A percentile compares a stretch with the other conserved stretches of the same genome.
phyloP scores from a whole-genome alignment of 345 rosid species.

The Nasturtium officinale region DNA sequence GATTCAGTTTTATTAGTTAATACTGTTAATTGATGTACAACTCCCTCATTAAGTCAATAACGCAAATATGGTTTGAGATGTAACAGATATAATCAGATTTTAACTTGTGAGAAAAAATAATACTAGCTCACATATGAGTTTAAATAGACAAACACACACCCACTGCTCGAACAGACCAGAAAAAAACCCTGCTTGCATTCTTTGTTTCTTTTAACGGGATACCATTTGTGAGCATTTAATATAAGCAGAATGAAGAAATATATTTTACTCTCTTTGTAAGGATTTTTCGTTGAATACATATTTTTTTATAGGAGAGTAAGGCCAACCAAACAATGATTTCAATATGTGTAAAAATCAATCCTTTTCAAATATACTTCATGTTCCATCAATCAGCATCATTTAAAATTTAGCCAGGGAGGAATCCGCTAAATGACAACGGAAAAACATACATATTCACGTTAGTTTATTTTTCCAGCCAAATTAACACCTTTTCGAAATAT shows the following conservation, averaged over 20 bases:
- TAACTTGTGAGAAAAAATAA: neutral
- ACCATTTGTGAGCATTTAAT: neutral
- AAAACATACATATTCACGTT: slow-evolving; percentile 9
- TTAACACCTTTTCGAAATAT: neutral
- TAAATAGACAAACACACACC: no score
- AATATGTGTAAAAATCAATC: slow-evolving; percentile 1
- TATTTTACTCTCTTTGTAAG: neutral
- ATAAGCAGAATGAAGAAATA: neutral
- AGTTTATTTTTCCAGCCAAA: neutral
- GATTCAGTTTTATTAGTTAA: slow-evolving; percentile 13
- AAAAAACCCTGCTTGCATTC: neutral
- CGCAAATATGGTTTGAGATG: neutral
- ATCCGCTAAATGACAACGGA: slow-evolving; percentile 1
- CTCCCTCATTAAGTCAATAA: neutral
- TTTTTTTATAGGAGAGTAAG: neutral
- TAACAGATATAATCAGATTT: neutral
- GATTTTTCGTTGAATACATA: neutral
- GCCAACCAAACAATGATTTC: slow-evolving; percentile 5
- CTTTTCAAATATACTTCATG: slow-evolving; percentile 14
- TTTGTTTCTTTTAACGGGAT: neutral
- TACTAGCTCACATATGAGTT: slow-evolving; percentile 28
- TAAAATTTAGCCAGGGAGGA: neutral
- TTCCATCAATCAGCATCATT: slow-evolving; percentile 29
- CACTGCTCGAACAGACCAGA: neutral
- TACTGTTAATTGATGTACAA: slow-evolving; percentile 10